phyloP scores from a whole-genome alignment of 2,329 filamentous ascomycete species.

The Colletotrichum zoysiae region DNA sequence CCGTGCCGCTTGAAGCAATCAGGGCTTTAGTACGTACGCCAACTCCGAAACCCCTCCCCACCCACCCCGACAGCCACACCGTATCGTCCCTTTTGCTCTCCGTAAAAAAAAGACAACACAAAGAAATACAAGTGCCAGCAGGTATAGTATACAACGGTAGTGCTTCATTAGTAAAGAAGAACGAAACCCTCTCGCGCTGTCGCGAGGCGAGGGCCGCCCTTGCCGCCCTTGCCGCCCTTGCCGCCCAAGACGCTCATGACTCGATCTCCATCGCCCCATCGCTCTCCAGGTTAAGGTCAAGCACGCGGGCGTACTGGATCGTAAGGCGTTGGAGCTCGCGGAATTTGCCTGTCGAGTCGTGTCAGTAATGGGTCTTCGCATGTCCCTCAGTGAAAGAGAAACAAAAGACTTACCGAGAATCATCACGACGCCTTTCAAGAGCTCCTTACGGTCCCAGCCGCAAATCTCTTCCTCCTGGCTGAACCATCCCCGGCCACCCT shows the following conservation, averaged over 20 bases:
- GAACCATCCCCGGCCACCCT: constrained; percentile 70
- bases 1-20: constrained; percentile 1
- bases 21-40: constrained; percentile 21
- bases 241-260: not conserved
- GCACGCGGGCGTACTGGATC: constrained; percentile 91
- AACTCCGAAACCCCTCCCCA: constrained; percentile 26
- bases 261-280: constrained; percentile 58
- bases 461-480: constrained; percentile 80
- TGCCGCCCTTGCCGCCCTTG: not conserved
- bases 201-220: not conserved
- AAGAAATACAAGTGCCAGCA: constrained; percentile 7
- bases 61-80: constrained; percentile 4
- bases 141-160: constrained; percentile 39
- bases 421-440: constrained; percentile 91
- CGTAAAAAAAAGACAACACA: constrained; percentile 5
- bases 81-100: constrained; percentile 8
- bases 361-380: constrained; percentile 49
- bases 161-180: constrained; percentile 28
- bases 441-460: constrained; percentile 89
- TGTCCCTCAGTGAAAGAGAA: not conserved
- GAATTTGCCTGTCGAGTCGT: constrained; percentile 79
- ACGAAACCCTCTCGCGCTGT: not conserved
- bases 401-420: constrained; percentile 79
- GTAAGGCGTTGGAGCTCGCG: constrained; percentile 93
- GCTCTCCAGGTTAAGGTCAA: constrained; percentile 71